A percentile compares a stretch with the other conserved stretches of the same genome.
Evolutionary conservation across 208 protist genomes (phyloP).

Genomic region (Naegleria gruberi): DNA sequence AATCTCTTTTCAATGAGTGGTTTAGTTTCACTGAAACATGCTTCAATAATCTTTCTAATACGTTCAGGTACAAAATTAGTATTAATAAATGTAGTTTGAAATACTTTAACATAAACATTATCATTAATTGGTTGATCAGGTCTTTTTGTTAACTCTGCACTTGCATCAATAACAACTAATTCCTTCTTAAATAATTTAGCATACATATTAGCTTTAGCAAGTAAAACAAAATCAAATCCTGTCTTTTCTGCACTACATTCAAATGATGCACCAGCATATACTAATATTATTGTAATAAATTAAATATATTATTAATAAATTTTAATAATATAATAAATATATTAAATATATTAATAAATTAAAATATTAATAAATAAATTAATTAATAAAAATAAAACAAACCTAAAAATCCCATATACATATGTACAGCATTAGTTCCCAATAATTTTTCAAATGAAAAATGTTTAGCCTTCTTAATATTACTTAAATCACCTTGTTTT

Average conservation of each 20-base stretch:
- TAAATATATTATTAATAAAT: not conserved
- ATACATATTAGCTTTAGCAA: too few species aligned
- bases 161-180: too few species aligned
- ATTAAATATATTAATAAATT: not conserved
- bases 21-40: not conserved
- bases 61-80: too few species aligned
- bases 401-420: not conserved
- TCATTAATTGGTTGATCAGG: not conserved
- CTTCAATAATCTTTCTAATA: too few species aligned
- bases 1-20: not conserved
- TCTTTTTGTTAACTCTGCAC: not conserved
- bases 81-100: too few species aligned
- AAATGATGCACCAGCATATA: not conserved
- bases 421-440: not conserved
- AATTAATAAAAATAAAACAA: not conserved
- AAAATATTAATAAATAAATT: not conserved
- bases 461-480: not conserved
- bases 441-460: not conserved
- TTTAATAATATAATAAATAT: not conserved
- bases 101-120: too few species aligned
- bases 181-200: too few species aligned
- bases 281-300: not conserved
- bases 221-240: not conserved
- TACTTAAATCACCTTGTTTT: not conserved
- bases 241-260: not conserved